Base-by-base conservation (phyloP, 345 rosid genomes). In the Anacardium occidentale region DNA sequence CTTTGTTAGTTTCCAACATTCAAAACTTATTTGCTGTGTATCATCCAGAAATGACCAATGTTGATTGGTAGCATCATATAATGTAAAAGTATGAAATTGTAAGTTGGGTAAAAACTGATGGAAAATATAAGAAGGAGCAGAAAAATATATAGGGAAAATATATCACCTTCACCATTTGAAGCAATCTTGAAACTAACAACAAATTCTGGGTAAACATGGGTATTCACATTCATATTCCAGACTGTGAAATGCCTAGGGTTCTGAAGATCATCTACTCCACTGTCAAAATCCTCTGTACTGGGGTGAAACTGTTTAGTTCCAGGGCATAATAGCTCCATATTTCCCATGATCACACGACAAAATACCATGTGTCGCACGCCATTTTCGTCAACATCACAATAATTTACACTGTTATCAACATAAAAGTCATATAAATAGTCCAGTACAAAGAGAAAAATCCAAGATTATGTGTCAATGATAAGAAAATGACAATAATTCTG, bases 301-400 rank as follows among this genome's bases (percentile, higher is more conserved):
- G 98, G 91, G 78, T 79, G 85, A 66, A 69, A 84, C 69, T 86
- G 92, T 5, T 64, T 76, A 60, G 82, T 84, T 73, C 88, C 94
- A 78, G 85, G 81, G 63, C 76, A 69, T 67, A 95, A 78, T 72
- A 66, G 85, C 82, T 93, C 99, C 87, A 88, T 86, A 13, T 81
- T 91, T 70, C 99, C 99, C 97, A 93, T 74, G 77, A 95, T 88
- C 64, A 93, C 92, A 75, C 93, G 93, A 60, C 98, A 92, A 20
- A 89, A 79, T 45, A 93, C 80, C 81, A 95, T 69, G 77, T 91
- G 74, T 15, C 76, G 84, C 14, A 88, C 81, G 21, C 91, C 98
- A 63, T 86, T 87, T 88, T 92, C 94, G 75, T 95, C 99, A 88
- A 83, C 78, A 92, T 87, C 98, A 85, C 92, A 91, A 71, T 74